Percentiles rank a stretch among this genome's conserved stretches.
These are phyloP conservation scores for Pyricularia sp. DNA, from an alignment of 2,329 filamentous ascomycete species.

Conservation along the genomic window DNA sequence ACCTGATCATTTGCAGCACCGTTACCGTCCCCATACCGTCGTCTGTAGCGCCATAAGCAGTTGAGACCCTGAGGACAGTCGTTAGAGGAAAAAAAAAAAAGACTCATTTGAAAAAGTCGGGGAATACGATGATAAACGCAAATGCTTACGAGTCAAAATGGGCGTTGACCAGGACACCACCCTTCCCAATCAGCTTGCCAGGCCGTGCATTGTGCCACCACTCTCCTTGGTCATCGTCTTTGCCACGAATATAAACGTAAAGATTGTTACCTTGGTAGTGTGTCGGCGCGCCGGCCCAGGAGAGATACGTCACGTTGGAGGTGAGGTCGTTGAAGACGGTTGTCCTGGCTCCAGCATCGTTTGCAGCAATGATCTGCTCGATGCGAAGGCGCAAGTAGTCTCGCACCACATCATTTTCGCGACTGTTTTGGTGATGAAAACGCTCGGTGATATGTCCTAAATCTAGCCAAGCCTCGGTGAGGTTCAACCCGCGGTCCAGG, in stretches of 20 bases:
- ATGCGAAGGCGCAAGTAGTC: conserved; percentile 63
- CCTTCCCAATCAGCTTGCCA: conserved; percentile 41
- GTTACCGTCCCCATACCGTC: conserved; percentile 86
- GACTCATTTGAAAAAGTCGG: too few species aligned
- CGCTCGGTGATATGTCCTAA: conserved; percentile 59
- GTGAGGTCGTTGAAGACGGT: conserved; percentile 67
- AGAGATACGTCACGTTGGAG: conserved; percentile 62
- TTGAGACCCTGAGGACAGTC: conserved; percentile 47
- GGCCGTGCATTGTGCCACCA: conserved; percentile 52
- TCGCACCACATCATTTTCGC: conserved; percentile 66
- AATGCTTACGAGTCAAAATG: conserved; percentile 63
- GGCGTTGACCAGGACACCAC: conserved; percentile 83
- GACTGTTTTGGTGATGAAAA: conserved; percentile 85
- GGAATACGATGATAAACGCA: neutral
- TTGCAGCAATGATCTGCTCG: conserved; percentile 52
- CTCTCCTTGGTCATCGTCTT: conserved; percentile 54
- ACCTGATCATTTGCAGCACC: conserved; percentile 70
- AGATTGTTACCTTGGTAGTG: conserved; percentile 94
- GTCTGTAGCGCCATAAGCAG: conserved; percentile 85
- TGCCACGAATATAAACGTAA: conserved; percentile 79
- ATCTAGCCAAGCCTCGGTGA: conserved; percentile 79
- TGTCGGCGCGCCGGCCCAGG: conserved; percentile 27
- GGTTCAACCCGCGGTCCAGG: conserved; percentile 53
- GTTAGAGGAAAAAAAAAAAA: neutral
- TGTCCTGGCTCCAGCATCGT: conserved; percentile 25